Percentiles rank a stretch among this genome's conserved stretches.
Evolutionary conservation across 139 green algal genomes (phyloP).

Genomic region (Chlamydomonas urium): DNA sequence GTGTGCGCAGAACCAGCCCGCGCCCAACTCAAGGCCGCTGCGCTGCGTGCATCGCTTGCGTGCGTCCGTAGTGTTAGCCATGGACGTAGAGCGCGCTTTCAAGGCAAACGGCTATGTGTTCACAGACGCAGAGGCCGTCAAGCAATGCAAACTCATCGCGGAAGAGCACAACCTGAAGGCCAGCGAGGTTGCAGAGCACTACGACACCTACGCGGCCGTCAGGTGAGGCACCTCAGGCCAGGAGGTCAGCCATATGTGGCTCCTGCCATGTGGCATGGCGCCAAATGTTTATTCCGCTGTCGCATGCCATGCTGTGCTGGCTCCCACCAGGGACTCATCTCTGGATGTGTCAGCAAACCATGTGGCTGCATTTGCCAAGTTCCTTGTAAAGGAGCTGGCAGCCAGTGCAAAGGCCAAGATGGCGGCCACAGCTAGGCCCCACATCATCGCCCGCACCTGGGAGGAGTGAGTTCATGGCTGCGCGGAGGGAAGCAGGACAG

Average conservation of each 20-base stretch:
- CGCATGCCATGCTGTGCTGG: background rate
- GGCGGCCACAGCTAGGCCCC: background rate
- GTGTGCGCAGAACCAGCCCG: too few species aligned
- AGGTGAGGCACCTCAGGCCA: too few species aligned
- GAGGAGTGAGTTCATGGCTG: conserved; percentile 3
- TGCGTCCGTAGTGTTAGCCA: too few species aligned
- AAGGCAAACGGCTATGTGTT: conserved; percentile 5
- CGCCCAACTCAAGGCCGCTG: too few species aligned
- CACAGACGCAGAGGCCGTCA: conserved; percentile 1
- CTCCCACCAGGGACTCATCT: conserved; percentile 1
- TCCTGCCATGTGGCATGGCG: too few species aligned
- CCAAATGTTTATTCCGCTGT: background rate
- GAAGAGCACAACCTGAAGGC: conserved; percentile 6
- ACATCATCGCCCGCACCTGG: background rate
- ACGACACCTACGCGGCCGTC: conserved; percentile 9
- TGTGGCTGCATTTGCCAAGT: conserved; percentile 3
- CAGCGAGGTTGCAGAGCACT: background rate
- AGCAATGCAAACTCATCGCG: background rate
- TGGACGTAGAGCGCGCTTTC: conserved; percentile 5
- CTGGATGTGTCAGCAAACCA: background rate
- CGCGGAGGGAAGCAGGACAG: too few species aligned
- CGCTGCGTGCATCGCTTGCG: too few species aligned
- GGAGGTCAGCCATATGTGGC: too few species aligned
- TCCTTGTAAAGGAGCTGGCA: conserved; percentile 8
- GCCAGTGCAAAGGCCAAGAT: background rate